Conservation (phyloP, 75 land plant species). For the Chamaecyparis obtusa region DNA sequence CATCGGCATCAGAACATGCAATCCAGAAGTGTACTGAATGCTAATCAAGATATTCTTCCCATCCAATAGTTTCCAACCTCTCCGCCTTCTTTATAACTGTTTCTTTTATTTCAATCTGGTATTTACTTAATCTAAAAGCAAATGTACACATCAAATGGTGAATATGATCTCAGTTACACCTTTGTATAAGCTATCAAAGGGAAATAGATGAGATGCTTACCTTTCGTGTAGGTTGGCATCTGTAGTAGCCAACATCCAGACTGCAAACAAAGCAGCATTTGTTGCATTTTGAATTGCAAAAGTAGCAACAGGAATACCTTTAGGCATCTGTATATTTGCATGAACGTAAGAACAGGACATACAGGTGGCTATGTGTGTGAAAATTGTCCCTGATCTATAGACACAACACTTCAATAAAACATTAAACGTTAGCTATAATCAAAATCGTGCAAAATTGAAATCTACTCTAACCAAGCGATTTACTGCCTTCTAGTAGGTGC, state of each 20-base stretch:
- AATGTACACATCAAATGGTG: background rate
- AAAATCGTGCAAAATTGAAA: no score
- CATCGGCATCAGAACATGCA: background rate
- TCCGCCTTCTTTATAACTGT: conserved; percentile 67
- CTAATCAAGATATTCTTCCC: conserved; percentile 52
- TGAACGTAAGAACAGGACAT: background rate
- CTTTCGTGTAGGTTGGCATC: conserved; percentile 45
- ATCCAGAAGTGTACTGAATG: background rate
- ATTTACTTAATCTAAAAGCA: conserved; percentile 43
- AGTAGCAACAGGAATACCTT: conserved; percentile 95
- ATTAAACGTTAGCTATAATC: no score
- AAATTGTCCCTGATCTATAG: no score
- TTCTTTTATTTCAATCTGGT: conserved; percentile 56
- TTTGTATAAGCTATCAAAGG: background rate
- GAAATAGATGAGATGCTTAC: conserved; percentile 24
- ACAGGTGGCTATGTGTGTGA: no score
- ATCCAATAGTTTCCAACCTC: conserved; percentile 60
- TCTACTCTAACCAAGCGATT: no score
- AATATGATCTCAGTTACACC: background rate
- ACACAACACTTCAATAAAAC: no score
- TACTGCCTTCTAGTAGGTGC: no score
- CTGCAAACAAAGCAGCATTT: conserved; percentile 88
- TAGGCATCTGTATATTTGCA: conserved; percentile 71
- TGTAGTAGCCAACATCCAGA: conserved; percentile 57
- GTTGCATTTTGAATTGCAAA: conserved; percentile 91